A percentile compares a stretch with the other conserved stretches of the same genome.
Evolutionary conservation across 495 filamentous ascomycete species (phyloP).

Genomic region (Parachaetomium inaequale): DNA sequence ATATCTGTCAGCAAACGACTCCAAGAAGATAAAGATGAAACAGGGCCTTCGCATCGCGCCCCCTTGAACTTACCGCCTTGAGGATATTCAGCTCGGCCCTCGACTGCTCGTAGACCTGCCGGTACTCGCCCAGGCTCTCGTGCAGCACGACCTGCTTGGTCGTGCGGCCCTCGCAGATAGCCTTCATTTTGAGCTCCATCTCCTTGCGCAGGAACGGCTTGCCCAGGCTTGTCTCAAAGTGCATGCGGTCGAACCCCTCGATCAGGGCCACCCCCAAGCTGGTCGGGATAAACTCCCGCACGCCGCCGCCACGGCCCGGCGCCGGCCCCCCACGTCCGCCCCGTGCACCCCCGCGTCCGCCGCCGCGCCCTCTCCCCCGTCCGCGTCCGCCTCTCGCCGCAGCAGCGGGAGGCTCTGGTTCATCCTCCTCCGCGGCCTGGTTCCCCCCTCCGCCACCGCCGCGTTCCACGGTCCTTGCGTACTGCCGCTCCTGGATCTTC

Average conservation of each 20-base stretch:
- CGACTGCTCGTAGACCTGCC: constrained; percentile 75
- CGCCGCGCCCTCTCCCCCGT: constrained; percentile 42
- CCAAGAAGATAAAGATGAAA: not conserved
- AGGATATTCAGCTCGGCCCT: constrained; percentile 69
- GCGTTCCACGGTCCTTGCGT: constrained; percentile 65
- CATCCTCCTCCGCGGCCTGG: constrained; percentile 29
- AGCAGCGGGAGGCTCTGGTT: constrained; percentile 35
- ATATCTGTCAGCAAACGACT: constrained; percentile 23
- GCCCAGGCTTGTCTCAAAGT: constrained; percentile 81
- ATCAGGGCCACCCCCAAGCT: constrained; percentile 85
- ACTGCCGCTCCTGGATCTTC: constrained; percentile 86
- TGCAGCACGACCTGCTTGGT: constrained; percentile 69
- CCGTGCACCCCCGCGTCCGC: constrained; percentile 45
- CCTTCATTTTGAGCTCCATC: constrained; percentile 93
- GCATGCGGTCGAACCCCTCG: constrained; percentile 88
- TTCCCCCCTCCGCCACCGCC: constrained; percentile 34
- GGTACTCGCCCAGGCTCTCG: constrained; percentile 79
- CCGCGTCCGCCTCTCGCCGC: constrained; percentile 36
- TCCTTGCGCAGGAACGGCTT: constrained; percentile 98
- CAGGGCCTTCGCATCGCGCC: no score
- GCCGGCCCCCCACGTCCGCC: constrained; percentile 42
- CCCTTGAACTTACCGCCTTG: constrained; percentile 67
- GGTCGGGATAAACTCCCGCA: constrained; percentile 88
- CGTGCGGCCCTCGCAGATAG: constrained; percentile 84
- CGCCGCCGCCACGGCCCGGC: constrained; percentile 45